phyloP scores from a whole-genome alignment of 768 basidiomycete genomes.

The Termitomyces eurrhizus region DNA sequence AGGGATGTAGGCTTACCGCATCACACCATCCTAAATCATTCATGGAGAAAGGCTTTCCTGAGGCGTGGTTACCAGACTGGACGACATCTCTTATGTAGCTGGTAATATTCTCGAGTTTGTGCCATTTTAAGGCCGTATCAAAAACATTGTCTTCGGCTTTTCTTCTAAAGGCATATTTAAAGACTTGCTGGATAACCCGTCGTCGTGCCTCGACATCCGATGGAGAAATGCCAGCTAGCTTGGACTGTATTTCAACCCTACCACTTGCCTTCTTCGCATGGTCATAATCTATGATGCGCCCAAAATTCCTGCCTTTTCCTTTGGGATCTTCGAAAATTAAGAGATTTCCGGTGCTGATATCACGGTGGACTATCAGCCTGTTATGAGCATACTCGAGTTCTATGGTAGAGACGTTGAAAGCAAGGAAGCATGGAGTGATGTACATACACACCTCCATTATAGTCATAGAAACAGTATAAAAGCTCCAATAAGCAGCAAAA shows the following conservation, averaged over 20 bases:
- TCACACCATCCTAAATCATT: no score
- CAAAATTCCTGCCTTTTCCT: not conserved
- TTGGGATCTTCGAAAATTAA: no score
- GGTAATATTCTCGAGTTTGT: no score
- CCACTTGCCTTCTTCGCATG: no score
- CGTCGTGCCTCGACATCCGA: not conserved
- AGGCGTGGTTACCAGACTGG: no score
- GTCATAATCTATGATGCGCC: not conserved
- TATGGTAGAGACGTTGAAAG: not conserved
- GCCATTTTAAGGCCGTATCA: no score
- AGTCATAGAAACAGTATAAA: not conserved
- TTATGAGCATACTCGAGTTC: not conserved
- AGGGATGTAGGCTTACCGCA: no score
- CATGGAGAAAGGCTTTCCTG: no score
- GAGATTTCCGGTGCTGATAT: not conserved
- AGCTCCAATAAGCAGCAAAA: not conserved
- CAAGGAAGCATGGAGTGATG: not conserved
- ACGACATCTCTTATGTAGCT: no score
- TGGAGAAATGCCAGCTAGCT: not conserved
- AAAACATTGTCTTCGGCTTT: no score
- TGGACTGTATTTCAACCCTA: no score
- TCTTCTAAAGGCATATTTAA: no score
- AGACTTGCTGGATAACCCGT: rapidly evolving
- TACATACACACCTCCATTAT: not conserved
- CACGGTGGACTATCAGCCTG: not conserved